Percentiles rank a stretch among this genome's conserved stretches.
Evolutionary conservation across 805 yeast genomes (phyloP).

Genomic region (Cyberlindnera maclurae): DNA sequence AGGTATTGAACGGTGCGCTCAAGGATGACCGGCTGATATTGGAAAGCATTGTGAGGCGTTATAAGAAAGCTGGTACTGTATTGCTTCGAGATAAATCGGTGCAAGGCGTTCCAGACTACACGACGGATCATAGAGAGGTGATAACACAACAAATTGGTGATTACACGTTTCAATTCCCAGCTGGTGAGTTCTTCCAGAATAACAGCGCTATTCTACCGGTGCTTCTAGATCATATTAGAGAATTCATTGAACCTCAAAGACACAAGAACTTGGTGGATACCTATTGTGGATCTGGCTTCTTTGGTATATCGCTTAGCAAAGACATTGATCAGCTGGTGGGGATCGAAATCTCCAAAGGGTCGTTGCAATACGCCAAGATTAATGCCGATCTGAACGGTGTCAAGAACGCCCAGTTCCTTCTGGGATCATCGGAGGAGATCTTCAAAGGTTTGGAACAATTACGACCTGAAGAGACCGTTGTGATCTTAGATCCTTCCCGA

Average conservation of each 20-base stretch:
- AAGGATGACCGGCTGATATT: constrained; percentile 54
- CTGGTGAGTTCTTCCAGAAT: constrained; percentile 94
- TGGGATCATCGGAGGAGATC: constrained; percentile 87
- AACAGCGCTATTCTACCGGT: constrained; percentile 84
- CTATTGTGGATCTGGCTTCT: constrained; percentile 92
- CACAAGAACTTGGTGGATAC: constrained; percentile 79
- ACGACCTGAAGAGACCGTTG: constrained; percentile 67
- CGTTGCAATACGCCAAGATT: constrained; percentile 74
- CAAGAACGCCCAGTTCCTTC: constrained; percentile 68
- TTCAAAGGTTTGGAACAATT: constrained; percentile 50
- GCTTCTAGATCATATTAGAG: constrained; percentile 71
- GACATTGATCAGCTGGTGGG: constrained; percentile 77
- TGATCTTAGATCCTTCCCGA: constrained; percentile 92
- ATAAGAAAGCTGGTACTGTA: constrained; percentile 81
- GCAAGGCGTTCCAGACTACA: constrained; percentile 41
- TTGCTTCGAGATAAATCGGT: constrained; percentile 71
- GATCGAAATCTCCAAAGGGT: constrained; percentile 87
- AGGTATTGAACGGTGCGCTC: constrained; percentile 67
- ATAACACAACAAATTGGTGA: constrained; percentile 70
- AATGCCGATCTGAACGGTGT: constrained; percentile 73
- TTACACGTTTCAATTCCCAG: constrained; percentile 76
- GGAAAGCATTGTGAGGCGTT: constrained; percentile 32
- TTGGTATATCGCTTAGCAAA: constrained; percentile 73
- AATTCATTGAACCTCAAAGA: constrained; percentile 43
- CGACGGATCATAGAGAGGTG: constrained; percentile 66